Conservation (phyloP, 139 green algal genomes). For the Chlorella sp. region DNA sequence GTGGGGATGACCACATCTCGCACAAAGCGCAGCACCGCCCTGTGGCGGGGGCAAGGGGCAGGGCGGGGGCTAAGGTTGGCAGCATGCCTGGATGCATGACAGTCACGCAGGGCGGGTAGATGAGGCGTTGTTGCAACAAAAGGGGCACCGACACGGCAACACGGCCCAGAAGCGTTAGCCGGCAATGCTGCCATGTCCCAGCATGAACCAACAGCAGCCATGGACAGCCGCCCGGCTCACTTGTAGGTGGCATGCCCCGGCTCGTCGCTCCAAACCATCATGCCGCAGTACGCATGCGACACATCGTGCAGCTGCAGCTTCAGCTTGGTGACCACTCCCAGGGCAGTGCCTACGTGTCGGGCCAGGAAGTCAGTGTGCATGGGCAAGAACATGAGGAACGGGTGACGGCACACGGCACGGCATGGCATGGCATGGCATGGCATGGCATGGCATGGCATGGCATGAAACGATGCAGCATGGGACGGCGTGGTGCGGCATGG, state of each 20-base stretch:
- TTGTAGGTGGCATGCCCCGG: slow-evolving; percentile 8
- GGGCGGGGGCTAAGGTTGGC: not conserved
- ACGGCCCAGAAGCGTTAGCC: too few species aligned
- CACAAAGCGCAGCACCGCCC: slow-evolving; percentile 10
- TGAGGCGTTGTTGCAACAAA: not conserved
- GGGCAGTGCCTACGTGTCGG: not conserved
- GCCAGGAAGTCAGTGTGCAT: not conserved
- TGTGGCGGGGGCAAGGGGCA: not conserved
- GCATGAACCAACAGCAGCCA: not conserved
- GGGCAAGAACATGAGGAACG: too few species aligned
- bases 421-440: not conserved
- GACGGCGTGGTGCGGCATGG: too few species aligned
- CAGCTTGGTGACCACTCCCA: slow-evolving; percentile 27
- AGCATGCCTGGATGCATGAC: too few species aligned
- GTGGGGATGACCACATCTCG: not conserved
- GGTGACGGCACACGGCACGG: not conserved
- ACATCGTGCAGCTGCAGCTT: slow-evolving; percentile 31
- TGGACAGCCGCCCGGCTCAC: not conserved
- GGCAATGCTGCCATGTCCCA: not conserved
- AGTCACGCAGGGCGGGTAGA: not conserved
- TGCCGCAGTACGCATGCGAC: not conserved
- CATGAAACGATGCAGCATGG: not conserved
- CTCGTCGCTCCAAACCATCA: slow-evolving; percentile 1
- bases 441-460: too few species aligned
- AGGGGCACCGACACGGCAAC: not conserved